These are phyloP conservation scores for Parascedosporium putredinis DNA, from an alignment of 2,329 filamentous ascomycete species.

Conservation along the genomic window DNA sequence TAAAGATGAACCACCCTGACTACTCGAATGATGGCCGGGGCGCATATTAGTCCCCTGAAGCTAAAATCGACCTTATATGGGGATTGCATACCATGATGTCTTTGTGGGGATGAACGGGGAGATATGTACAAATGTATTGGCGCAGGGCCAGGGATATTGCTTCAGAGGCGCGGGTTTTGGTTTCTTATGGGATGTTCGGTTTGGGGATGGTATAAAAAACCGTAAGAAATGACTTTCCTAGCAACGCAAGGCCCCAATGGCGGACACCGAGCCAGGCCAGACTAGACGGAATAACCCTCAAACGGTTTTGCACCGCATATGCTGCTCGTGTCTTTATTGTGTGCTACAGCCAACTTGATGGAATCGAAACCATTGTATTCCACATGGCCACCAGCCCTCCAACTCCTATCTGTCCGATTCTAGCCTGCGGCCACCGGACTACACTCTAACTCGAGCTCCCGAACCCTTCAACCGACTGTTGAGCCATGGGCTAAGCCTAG, in stretches of 20 bases:
- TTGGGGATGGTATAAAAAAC: background rate
- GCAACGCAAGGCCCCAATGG: background rate
- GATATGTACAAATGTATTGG: background rate
- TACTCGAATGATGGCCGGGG: background rate
- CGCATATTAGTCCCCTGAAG: background rate
- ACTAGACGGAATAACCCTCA: too few species aligned
- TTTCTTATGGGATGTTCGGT: background rate
- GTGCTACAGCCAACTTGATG: too few species aligned
- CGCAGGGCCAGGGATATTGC: slow-evolving; percentile 1
- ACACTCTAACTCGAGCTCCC: too few species aligned
- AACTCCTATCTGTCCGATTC: too few species aligned
- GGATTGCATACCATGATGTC: background rate
- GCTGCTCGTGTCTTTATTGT: too few species aligned
- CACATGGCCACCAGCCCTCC: too few species aligned
- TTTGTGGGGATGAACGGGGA: background rate
- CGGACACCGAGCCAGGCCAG: background rate
- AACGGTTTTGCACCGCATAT: too few species aligned
- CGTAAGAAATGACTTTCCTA: background rate
- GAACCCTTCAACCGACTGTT: too few species aligned
- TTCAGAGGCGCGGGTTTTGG: background rate
- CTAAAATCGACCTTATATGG: too few species aligned
- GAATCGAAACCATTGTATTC: too few species aligned
- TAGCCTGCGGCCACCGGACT: too few species aligned
- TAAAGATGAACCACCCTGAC: slow-evolving; percentile 31
- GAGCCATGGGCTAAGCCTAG: too few species aligned